Percentiles rank a stretch among this genome's conserved stretches.
Evolutionary conservation across 768 basidiomycete species (phyloP).

Genomic region (Mycena crocata): DNA sequence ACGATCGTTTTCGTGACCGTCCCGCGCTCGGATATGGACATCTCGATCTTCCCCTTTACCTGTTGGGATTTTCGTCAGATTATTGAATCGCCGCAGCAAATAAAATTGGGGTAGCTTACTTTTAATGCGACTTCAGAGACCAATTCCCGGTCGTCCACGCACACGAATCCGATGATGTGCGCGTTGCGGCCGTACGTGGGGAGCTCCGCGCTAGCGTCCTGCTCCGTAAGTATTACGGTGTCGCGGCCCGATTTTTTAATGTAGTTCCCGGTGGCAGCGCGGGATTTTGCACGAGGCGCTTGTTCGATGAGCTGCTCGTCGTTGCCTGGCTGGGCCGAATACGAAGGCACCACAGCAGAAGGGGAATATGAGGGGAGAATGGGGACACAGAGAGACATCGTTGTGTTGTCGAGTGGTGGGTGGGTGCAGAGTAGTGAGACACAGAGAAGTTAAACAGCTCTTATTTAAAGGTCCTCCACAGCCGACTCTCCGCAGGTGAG

Average conservation of each 20-base stretch:
- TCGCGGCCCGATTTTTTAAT: constrained; percentile 52
- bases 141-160: constrained; percentile 51
- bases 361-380: constrained; percentile 65
- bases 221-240: constrained; percentile 59
- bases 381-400: constrained; percentile 2
- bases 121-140: constrained; percentile 56
- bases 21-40: constrained; percentile 49
- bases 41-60: constrained; percentile 57
- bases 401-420: too few relatives aligned
- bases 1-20: constrained; percentile 47
- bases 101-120: constrained; percentile 41
- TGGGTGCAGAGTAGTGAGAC: too few relatives aligned
- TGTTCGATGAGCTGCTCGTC: constrained; percentile 67
- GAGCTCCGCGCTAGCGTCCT: constrained; percentile 50
- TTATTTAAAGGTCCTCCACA: too few relatives aligned
- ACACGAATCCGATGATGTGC: constrained; percentile 55
- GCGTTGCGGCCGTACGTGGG: constrained; percentile 60
- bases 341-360: constrained; percentile 64
- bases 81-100: background rate
- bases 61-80: constrained; percentile 33
- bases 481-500: too few relatives aligned
- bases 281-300: constrained; percentile 48
- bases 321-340: constrained; percentile 62
- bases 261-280: constrained; percentile 49
- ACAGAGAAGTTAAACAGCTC: too few relatives aligned